Base-by-base conservation (phyloP, 108 stramenopile genomes). In the Pseudonitzschia multistriata region DNA sequence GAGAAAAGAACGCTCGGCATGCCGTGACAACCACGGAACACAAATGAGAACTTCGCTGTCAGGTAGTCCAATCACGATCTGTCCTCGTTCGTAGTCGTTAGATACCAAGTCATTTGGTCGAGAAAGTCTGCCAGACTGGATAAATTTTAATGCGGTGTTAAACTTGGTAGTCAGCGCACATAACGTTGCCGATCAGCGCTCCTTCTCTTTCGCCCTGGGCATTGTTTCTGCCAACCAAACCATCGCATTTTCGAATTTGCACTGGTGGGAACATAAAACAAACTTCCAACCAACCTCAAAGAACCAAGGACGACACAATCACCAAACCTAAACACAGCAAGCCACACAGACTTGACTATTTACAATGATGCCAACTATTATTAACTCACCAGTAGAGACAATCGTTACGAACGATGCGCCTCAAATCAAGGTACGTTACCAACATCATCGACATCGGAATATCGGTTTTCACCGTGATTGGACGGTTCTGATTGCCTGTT, bases 31-130 rank as follows among this genome's bases (percentile, higher is more conserved):
- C 50, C 50, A 52, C 50, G 1, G 50, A 52, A 52, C 50, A 52
- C 50, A 52, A 22, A 25, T 52, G 50, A 52, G 50, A 52, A 52
- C 50, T 25, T 25, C 25, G 21, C 50, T 52, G 50, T 25, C 50
- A 52, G 21, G 5, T 24, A 24, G 24, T 24, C 17, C 42, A 45
- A 45, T 45, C 42, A 1, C 5, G 2, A 13, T 45, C n/a, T n/a
- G n/a, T n/a, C n/a, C n/a, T n/a, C n/a, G n/a, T n/a, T n/a, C n/a
- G n/a, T n/a, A n/a, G n/a, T n/a, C n/a, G n/a, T 6, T 45, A 17
- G 50, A 52, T 52, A 52, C 50, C 50, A 52, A 52, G 50, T 52
- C 50, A 52, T 52, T 25, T 52, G 50, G 21, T 52, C 25, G 21
- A 52, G 24, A 52, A 22, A 25, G 50, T 2, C 50, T 52, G 50